phyloP scores from a whole-genome alignment of 768 basidiomycete genomes.

The Leucosporidium creatinivorum region DNA sequence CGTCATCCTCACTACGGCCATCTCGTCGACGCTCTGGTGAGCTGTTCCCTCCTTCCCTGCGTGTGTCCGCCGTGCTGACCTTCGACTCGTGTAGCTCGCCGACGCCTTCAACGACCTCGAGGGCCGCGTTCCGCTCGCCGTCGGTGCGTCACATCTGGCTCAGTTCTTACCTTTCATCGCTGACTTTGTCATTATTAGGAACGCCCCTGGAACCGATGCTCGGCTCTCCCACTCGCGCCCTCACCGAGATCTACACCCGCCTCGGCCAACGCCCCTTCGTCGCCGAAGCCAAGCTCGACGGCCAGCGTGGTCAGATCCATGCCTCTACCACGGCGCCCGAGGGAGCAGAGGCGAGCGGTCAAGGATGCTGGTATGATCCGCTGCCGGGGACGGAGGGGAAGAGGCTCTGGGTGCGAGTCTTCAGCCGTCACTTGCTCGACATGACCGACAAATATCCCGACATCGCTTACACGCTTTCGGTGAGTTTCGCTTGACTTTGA shows the following conservation, averaged over 20 bases:
- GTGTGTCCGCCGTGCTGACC: neutral
- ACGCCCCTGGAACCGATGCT: slow-evolving; percentile 73
- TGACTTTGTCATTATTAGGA: too few species aligned
- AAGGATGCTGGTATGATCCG: slow-evolving; percentile 42
- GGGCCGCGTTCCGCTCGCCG: neutral
- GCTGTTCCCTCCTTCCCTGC: neutral
- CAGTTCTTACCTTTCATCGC: neutral
- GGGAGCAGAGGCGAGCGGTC: slow-evolving; percentile 60
- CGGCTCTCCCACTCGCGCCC: slow-evolving; percentile 74
- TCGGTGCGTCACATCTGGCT: slow-evolving; percentile 6
- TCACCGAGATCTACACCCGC: slow-evolving; percentile 72
- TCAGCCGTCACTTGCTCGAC: slow-evolving; percentile 82
- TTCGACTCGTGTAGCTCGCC: neutral
- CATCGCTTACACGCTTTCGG: slow-evolving; percentile 24
- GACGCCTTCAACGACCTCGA: neutral
- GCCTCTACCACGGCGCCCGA: slow-evolving; percentile 38
- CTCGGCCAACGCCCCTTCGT: slow-evolving; percentile 58
- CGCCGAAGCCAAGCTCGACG: slow-evolving; percentile 89
- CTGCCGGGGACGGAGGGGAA: slow-evolving; percentile 38
- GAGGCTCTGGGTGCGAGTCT: slow-evolving; percentile 55
- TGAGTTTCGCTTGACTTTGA: neutral
- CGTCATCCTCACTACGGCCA: slow-evolving; percentile 70
- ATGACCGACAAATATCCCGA: slow-evolving; percentile 64
- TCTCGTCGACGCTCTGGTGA: slow-evolving; percentile 12
- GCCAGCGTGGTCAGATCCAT: slow-evolving; percentile 47